Evolutionary conservation across 1,139 yeast genomes (phyloP).

Genomic region (Maudiozyma humilis): DNA sequence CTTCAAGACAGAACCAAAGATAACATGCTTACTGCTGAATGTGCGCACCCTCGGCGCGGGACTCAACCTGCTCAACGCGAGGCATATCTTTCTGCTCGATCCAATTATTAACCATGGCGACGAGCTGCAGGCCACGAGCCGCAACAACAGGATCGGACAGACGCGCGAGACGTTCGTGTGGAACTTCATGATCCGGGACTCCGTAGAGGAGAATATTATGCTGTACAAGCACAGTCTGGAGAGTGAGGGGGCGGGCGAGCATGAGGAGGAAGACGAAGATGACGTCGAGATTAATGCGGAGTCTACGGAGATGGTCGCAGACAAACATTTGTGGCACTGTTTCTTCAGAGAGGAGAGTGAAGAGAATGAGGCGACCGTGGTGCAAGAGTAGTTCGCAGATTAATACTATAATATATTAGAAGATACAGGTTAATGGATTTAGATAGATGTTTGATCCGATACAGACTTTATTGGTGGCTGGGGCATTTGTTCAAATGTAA

Average conservation of each 20-base stretch:
- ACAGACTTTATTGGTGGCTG: too few relatives aligned
- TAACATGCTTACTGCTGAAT: slow-evolving; percentile 78
- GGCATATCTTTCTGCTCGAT: slow-evolving; percentile 82
- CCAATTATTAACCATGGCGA: slow-evolving; percentile 84
- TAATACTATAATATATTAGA: too few relatives aligned
- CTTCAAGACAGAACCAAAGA: slow-evolving; percentile 54
- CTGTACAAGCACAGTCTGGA: slow-evolving; percentile 30
- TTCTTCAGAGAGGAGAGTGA: slow-evolving; percentile 20
- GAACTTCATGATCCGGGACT: slow-evolving; percentile 76
- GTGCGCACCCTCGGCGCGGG: slow-evolving; percentile 89
- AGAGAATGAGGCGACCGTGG: too few relatives aligned
- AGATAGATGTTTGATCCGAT: background rate
- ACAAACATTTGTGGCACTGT: slow-evolving; percentile 26
- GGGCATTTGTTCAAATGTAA: too few relatives aligned
- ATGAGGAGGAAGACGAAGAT: slow-evolving; percentile 14
- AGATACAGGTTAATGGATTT: background rate
- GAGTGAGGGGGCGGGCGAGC: background rate
- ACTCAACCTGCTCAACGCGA: slow-evolving; percentile 79
- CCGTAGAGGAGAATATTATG: slow-evolving; percentile 89
- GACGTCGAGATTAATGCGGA: slow-evolving; percentile 20
- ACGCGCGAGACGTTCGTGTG: slow-evolving; percentile 71
- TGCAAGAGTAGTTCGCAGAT: too few relatives aligned
- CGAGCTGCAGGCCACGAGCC: slow-evolving; percentile 83
- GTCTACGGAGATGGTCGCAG: slow-evolving; percentile 24
- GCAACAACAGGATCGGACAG: slow-evolving; percentile 92